These are phyloP conservation scores for Globisporangium acanthophoron DNA, from an alignment of 352 stramenopile genomes.

Conservation along the genomic window DNA sequence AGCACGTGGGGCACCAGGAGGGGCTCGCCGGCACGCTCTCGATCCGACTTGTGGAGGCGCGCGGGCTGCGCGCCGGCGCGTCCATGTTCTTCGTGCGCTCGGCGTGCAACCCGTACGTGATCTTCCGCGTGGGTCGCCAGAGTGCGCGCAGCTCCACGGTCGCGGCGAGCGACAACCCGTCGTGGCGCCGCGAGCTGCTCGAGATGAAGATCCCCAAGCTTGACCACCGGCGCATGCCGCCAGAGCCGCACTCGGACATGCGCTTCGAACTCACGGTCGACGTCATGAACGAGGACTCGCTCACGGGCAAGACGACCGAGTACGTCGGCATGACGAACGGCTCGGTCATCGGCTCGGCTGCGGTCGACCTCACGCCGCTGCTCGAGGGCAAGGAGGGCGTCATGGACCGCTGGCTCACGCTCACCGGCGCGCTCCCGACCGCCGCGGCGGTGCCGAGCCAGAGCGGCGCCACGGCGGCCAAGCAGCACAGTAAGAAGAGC, in stretches of 20 bases:
- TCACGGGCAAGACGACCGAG: slow-evolving; percentile 71
- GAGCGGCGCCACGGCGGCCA: slow-evolving; percentile 6
- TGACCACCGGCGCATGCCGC: slow-evolving; percentile 43
- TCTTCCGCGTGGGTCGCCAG: slow-evolving; percentile 74
- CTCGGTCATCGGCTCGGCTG: slow-evolving; percentile 67
- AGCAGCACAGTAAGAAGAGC: neutral
- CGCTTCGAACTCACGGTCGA: slow-evolving; percentile 70
- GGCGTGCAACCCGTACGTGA: slow-evolving; percentile 78
- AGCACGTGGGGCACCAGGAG: slow-evolving; percentile 72
- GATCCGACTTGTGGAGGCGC: slow-evolving; percentile 66
- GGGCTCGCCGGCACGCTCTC: slow-evolving; percentile 63
- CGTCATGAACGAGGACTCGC: slow-evolving; percentile 80
- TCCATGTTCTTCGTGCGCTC: slow-evolving; percentile 82
- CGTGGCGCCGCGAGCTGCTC: slow-evolving; percentile 65
- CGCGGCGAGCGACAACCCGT: slow-evolving; percentile 62
- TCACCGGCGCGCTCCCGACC: slow-evolving; percentile 35
- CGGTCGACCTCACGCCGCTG: slow-evolving; percentile 61
- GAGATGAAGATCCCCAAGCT: slow-evolving; percentile 76
- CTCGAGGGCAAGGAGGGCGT: slow-evolving; percentile 76
- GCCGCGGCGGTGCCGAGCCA: slow-evolving; percentile 7
- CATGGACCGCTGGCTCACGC: slow-evolving; percentile 71
- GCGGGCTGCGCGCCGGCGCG: slow-evolving; percentile 56
- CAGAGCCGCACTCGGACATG: slow-evolving; percentile 66
- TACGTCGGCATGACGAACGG: slow-evolving; percentile 71
- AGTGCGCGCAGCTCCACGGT: slow-evolving; percentile 67